Conservation (phyloP, 2,329 filamentous ascomycete genomes). For the Lecanicillium sp. region DNA sequence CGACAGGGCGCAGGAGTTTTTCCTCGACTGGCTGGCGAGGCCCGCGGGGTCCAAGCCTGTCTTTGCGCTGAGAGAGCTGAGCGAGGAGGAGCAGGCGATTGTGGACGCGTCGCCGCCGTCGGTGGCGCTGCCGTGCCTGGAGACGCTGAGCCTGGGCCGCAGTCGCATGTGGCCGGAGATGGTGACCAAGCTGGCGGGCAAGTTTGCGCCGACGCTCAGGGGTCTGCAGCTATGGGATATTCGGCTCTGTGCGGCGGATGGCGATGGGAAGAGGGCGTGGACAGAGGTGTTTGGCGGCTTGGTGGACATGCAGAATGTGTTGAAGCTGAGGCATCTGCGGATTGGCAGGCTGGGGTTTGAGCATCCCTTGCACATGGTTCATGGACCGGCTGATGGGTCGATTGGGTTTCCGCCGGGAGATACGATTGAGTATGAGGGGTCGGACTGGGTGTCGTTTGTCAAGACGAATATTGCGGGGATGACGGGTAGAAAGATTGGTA, state of each 20-base stretch:
- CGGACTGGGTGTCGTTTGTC: slow-evolving; percentile 27
- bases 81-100: slow-evolving; percentile 2
- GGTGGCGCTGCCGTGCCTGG: slow-evolving; percentile 25
- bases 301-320: slow-evolving; percentile 20
- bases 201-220: slow-evolving; percentile 35
- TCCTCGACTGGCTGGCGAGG: slow-evolving; percentile 32
- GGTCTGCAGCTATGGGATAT: slow-evolving; percentile 39
- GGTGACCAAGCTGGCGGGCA: slow-evolving; percentile 28
- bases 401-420: not conserved
- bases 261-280: slow-evolving; percentile 1
- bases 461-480: slow-evolving; percentile 19
- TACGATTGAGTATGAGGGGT: slow-evolving; percentile 22
- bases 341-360: slow-evolving; percentile 21
- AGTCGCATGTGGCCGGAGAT: slow-evolving; percentile 18
- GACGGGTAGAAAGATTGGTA: no score
- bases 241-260: slow-evolving; percentile 4
- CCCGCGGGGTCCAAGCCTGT: slow-evolving; percentile 4
- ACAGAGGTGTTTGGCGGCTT: slow-evolving; percentile 36
- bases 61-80: not conserved
- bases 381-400: not conserved
- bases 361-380: not conserved
- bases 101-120: slow-evolving; percentile 12
- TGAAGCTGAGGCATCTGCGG: slow-evolving; percentile 26
- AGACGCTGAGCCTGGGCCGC: slow-evolving; percentile 36
- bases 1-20: slow-evolving; percentile 11